phyloP scores from a whole-genome alignment of 2,329 filamentous ascomycete genomes.

The Fonsecaea nubica region DNA sequence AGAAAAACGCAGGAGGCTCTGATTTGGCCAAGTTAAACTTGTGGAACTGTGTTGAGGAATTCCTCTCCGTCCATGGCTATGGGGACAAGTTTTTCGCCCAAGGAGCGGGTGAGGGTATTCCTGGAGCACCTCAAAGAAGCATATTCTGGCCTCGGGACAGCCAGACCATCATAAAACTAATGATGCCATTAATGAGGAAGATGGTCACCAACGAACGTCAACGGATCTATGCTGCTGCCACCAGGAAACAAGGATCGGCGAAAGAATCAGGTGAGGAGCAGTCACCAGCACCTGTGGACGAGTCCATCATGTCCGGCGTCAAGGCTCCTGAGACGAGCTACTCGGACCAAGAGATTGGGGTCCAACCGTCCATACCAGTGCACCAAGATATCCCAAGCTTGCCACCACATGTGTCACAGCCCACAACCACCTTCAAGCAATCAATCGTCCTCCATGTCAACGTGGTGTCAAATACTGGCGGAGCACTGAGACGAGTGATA shows the following conservation, averaged over 20 bases:
- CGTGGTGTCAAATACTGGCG: constrained; percentile 36
- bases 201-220: constrained; percentile 68
- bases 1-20: constrained; percentile 59
- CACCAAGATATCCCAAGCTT: constrained; percentile 6
- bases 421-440: constrained; percentile 30
- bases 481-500: constrained; percentile 33
- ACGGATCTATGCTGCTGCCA: constrained; percentile 63
- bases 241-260: constrained; percentile 54
- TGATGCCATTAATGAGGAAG: constrained; percentile 62
- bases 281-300: constrained; percentile 9
- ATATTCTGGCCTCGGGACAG: constrained; percentile 62
- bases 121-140: constrained; percentile 52
- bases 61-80: constrained; percentile 58
- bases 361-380: not conserved
- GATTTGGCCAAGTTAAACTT: constrained; percentile 64
- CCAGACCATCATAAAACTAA: constrained; percentile 62
- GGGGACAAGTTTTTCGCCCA: constrained; percentile 59
- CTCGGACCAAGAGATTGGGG: constrained; percentile 11
- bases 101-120: constrained; percentile 33
- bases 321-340: constrained; percentile 3
- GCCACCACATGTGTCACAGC: constrained; percentile 12
- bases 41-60: constrained; percentile 63
- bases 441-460: constrained; percentile 37
- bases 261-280: constrained; percentile 19
- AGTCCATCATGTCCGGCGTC: constrained; percentile 10